Evolutionary conservation across 1,139 yeast genomes (phyloP).

Genomic region (Yamadazyma triangularis): DNA sequence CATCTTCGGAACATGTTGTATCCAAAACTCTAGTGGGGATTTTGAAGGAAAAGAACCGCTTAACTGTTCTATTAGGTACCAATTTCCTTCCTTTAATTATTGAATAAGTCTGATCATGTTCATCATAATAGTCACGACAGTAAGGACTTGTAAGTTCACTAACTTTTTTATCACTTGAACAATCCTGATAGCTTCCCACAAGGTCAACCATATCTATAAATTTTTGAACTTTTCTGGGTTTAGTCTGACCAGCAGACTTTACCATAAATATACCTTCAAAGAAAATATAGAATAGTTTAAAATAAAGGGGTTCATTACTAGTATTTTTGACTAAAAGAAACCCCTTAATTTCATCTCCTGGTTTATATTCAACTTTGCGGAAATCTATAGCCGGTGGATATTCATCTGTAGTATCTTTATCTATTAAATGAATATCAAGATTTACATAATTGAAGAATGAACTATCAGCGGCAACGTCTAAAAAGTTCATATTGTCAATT

Average conservation of each 20-base stretch:
- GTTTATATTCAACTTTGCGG: slow-evolving; percentile 41
- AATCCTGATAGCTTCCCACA: slow-evolving; percentile 29
- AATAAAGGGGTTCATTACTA: slow-evolving; percentile 22
- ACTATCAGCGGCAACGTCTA: too few species aligned
- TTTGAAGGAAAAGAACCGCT: slow-evolving; percentile 39
- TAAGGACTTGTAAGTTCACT: slow-evolving; percentile 16
- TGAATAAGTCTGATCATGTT: slow-evolving; percentile 13
- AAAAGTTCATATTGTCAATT: too few species aligned
- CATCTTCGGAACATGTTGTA: slow-evolving; percentile 33
- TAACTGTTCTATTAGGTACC: slow-evolving; percentile 28
- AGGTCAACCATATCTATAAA: slow-evolving; percentile 43
- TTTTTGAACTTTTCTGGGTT: slow-evolving; percentile 2
- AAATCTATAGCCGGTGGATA: too few species aligned
- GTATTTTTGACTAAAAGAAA: slow-evolving; percentile 25
- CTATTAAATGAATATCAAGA: too few species aligned
- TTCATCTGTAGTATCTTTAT: too few species aligned
- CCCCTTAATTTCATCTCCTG: slow-evolving; percentile 39
- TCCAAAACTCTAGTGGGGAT: slow-evolving; percentile 38
- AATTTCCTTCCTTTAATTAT: slow-evolving; percentile 22
- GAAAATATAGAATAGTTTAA: slow-evolving; percentile 39
- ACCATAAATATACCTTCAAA: slow-evolving; percentile 30
- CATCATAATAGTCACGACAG: slow-evolving; percentile 18
- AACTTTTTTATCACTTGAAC: slow-evolving; percentile 22
- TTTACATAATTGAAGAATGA: too few species aligned
- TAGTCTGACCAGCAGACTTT: slow-evolving; percentile 9